Conservation (phyloP, 371 early-diverging fungal species). For the Mortierella sp. region DNA sequence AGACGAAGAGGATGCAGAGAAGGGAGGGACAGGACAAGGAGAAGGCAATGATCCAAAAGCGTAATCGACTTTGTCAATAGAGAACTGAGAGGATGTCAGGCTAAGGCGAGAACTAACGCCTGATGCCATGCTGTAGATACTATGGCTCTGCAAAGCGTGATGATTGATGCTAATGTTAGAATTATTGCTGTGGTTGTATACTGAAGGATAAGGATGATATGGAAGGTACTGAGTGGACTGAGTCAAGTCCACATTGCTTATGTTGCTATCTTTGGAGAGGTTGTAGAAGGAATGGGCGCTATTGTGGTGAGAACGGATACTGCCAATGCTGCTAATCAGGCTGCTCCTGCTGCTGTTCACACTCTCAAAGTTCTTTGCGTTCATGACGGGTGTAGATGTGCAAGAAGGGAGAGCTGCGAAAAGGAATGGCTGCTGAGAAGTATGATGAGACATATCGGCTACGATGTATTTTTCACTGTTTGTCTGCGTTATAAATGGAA, state of each 20-base stretch:
- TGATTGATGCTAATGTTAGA: constrained; percentile 24
- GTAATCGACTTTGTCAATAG: constrained; percentile 33
- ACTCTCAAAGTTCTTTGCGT: constrained; percentile 18
- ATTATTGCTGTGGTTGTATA: constrained; percentile 26
- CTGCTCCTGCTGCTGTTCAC: constrained; percentile 23
- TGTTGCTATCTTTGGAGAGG: constrained; percentile 41
- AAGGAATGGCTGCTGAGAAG: constrained; percentile 31
- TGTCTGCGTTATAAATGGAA: too few relatives aligned
- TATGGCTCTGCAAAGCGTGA: constrained; percentile 29
- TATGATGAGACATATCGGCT: constrained; percentile 20
- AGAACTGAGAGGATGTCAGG: constrained; percentile 30
- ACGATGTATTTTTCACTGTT: background rate
- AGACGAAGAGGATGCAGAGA: constrained; percentile 40
- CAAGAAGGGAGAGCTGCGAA: constrained; percentile 41
- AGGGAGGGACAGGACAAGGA: constrained; percentile 24
- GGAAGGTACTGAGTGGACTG: constrained; percentile 22
- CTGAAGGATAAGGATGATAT: constrained; percentile 26
- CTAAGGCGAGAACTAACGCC: constrained; percentile 29
- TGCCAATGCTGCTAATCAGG: constrained; percentile 18
- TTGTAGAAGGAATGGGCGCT: constrained; percentile 36
- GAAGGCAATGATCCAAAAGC: constrained; percentile 53
- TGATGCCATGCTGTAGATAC: constrained; percentile 35
- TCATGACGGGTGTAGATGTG: constrained; percentile 6
- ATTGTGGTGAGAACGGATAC: constrained; percentile 2
- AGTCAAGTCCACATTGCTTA: constrained; percentile 37